Base-by-base conservation (phyloP, 2,329 filamentous ascomycete species). In the Aureobasidium subglaciale region DNA sequence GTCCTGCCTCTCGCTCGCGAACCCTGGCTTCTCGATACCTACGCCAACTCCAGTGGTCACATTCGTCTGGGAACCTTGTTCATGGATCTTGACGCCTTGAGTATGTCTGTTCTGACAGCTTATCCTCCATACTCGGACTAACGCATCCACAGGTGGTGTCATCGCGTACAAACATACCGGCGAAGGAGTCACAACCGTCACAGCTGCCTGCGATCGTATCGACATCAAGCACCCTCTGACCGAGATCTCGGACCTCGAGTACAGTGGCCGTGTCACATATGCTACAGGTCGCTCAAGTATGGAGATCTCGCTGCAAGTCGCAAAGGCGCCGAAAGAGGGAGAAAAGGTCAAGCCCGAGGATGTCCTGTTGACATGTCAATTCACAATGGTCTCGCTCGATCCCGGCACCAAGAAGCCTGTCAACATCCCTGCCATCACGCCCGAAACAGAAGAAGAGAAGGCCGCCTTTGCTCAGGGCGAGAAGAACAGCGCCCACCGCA, bases 301-400 rank as follows among this genome's bases (percentile, higher is more conserved):
- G 69, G 86, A 90, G 62, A 83, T 90, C 8, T 87, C 85, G 0
- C 79, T 87, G 61, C 84, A 87, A 65, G 85, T 90, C 16, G 83
- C 85, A 7, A 86, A 85, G 64, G 85, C 81, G 0, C 79, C 83
- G 0, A 72, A 76, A 29, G 72, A 80, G 53, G 85, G 83, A 22
- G 75, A 86, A 62, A 64, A 70, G 32, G 70, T 72, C 13, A 77
- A 77, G 59, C 74, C 80, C 2, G 79, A 84, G 40, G 84, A 87
- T 65, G 72, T 87, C 1, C 68, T 87, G 55, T 79, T 88, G 68
- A 85, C 82, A n/a, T 87, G 85, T 68, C 81, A 84, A 6, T 88
- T 88, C 64, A 89, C 86, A 0, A 89, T 90, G 86, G 86, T 89
- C 0, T 87, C 85, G 1, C 72, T 89, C 10, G 82, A 89, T 62